Evolutionary conservation across 805 yeast species (phyloP), one percentile per base, ranked within the genome.

Genomic region (Millerozyma miso): DNA sequence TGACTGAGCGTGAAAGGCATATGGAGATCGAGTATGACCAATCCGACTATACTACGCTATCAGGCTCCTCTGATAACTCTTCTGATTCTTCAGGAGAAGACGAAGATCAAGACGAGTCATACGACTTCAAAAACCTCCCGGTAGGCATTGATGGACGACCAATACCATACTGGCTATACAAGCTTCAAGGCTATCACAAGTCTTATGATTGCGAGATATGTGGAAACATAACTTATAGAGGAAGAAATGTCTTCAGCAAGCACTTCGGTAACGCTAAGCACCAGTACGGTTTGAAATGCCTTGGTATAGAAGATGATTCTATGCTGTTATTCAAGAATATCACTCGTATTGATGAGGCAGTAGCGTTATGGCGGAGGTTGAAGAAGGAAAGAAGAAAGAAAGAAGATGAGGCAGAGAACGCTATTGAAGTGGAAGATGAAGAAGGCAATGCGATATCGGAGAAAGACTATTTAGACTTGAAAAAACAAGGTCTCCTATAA

Each of bases 371-470:
- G 80, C 66, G 68, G 2, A 65, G 63, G 19, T 47, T 82, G 7
- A 66, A 67, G 42, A 53, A 58, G 39, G 67, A 69, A 38, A 51
- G 55, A 3, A 58, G 74, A 34, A 51, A 59, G 7, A 62, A 61
- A 40, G 69, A 70, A 26, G 67, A 66, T 18, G 68, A 72, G 41
- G 58, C 55, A 37, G 85, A 83, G 48, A 69, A 73, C 41, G 78
- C 80, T 1, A 74, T 83, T 10, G 96, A 93, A 60, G 85, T 90
- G 31, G 98, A 91, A 59, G 98, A 93, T 57, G 84, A 79, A 1
- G 89, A 88, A 14, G 99, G 98, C 8, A 91, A 93, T 57, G 96
- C 88, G 13, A 85, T 91, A 95, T 77, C 85, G 29, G 83, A 81
- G 52, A 79, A 80, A 51, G 90, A 88, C 35, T 91, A 87, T 61